Percentiles rank a stretch among this genome's conserved stretches.
Conservation (phyloP, 2,329 filamentous ascomycete species). For the Huntiella moniliformis region DNA sequence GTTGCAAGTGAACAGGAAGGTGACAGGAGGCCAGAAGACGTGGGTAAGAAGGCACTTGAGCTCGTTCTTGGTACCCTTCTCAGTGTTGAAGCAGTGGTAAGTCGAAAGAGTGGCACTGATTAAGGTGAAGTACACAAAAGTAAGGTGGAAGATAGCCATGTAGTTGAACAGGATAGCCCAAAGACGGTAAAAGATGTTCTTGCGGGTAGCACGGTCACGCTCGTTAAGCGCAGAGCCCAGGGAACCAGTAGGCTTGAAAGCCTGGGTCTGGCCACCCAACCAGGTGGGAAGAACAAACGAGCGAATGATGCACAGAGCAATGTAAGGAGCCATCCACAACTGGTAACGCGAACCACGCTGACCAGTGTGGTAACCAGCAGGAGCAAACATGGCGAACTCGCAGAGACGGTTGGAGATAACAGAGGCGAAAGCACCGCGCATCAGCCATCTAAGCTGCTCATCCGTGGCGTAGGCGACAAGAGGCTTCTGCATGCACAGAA, state of each 20-base stretch:
- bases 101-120: slow-evolving; percentile 30
- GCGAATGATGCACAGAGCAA: slow-evolving; percentile 36
- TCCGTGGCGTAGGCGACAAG: slow-evolving; percentile 36
- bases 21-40: slow-evolving; percentile 42
- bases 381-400: slow-evolving; percentile 39
- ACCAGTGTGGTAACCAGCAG: slow-evolving; percentile 39
- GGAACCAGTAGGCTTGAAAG: slow-evolving; percentile 42
- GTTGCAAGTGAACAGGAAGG: slow-evolving; percentile 35
- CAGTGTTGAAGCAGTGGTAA: slow-evolving; percentile 29
- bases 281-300: slow-evolving; percentile 38
- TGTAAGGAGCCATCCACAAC: slow-evolving; percentile 45
- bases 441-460: slow-evolving; percentile 37
- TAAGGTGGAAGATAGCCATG: slow-evolving; percentile 34
- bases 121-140: slow-evolving; percentile 34
- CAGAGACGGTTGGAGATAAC: slow-evolving; percentile 33
- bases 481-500: slow-evolving; percentile 35
- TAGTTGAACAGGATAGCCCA: slow-evolving; percentile 36
- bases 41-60: slow-evolving; percentile 37
- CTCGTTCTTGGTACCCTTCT: slow-evolving; percentile 21
- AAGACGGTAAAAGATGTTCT: slow-evolving; percentile 34
- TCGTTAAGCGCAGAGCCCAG: slow-evolving; percentile 37
- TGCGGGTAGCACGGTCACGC: slow-evolving; percentile 31
- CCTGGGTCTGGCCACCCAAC: slow-evolving; percentile 39
- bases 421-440: slow-evolving; percentile 34
- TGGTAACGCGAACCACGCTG: slow-evolving; percentile 36